Conservation (phyloP, 2,329 filamentous ascomycete species). For the Daldinia sp. region DNA sequence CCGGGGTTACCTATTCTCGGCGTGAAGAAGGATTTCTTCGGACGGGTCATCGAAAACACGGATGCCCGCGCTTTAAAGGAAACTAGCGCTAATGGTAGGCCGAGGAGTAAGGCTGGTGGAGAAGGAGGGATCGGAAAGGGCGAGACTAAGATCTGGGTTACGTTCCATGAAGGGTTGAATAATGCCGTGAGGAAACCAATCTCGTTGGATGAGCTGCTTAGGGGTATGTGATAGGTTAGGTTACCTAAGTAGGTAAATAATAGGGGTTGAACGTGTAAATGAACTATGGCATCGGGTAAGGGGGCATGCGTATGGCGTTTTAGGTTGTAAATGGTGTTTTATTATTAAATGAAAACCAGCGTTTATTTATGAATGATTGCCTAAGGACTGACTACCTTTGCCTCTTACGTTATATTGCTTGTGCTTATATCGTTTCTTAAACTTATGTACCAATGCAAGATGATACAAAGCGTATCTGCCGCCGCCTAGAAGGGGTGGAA, state of each 20-base stretch:
- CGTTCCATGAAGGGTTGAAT: slow-evolving; percentile 80
- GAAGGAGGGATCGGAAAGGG: slow-evolving; percentile 51
- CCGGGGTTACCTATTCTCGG: slow-evolving; percentile 51
- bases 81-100: slow-evolving; percentile 53
- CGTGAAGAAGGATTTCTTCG: slow-evolving; percentile 58
- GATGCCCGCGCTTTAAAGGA: slow-evolving; percentile 52
- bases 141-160: slow-evolving; percentile 76
- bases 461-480: no score
- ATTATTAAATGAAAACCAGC: not conserved
- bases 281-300: slow-evolving; percentile 19
- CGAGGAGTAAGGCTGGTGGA: slow-evolving; percentile 46
- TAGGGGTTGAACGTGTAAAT: slow-evolving; percentile 7
- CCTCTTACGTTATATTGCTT: not conserved
- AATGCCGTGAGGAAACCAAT: slow-evolving; percentile 84
- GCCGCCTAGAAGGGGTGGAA: no score
- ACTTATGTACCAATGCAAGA: not conserved
- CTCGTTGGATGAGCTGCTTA: slow-evolving; percentile 75
- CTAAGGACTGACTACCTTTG: not conserved
- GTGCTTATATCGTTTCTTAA: not conserved
- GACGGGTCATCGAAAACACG: slow-evolving; percentile 52
- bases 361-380: slow-evolving; percentile 3
- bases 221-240: slow-evolving; percentile 59
- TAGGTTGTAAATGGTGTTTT: not conserved
- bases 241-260: slow-evolving; percentile 46
- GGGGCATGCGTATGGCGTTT: slow-evolving; percentile 41